A percentile compares a stretch with the other conserved stretches of the same genome.
Conservation (phyloP, 805 yeast species). For the Wickerhamiella brachini region DNA sequence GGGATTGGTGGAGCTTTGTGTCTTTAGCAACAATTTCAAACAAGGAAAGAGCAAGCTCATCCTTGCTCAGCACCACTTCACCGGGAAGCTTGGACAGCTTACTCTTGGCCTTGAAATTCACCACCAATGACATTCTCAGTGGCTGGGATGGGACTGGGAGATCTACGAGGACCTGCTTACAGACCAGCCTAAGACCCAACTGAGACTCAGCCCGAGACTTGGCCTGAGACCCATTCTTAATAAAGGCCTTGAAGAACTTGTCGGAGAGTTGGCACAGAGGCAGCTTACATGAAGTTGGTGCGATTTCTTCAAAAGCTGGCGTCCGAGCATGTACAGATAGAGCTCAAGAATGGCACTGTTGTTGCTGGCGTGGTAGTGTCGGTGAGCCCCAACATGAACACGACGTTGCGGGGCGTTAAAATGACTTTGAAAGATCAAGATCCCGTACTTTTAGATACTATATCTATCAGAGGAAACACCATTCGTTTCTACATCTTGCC, state of each 20-base stretch:
- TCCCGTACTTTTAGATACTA: constrained; percentile 57
- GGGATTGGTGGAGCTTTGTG: constrained; percentile 33
- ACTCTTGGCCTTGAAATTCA: constrained; percentile 1
- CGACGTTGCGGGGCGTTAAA: constrained; percentile 64
- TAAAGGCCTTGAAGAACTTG: too few relatives aligned
- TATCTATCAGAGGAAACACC: constrained; percentile 80
- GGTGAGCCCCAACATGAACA: constrained; percentile 85
- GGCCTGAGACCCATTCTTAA: not conserved
- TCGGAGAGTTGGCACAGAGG: too few relatives aligned
- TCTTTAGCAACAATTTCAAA: constrained; percentile 31
- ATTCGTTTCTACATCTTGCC: constrained; percentile 75
- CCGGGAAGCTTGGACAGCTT: constrained; percentile 1
- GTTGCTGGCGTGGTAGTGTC: constrained; percentile 73
- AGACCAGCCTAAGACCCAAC: too few relatives aligned
- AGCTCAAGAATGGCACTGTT: constrained; percentile 79
- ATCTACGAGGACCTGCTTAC: too few relatives aligned
- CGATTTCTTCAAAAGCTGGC: constrained; percentile 70
- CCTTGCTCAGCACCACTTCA: not conserved
- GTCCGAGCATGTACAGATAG: constrained; percentile 79
- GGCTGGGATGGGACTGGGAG: not conserved
- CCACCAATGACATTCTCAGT: not conserved
- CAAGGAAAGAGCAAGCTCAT: constrained; percentile 14
- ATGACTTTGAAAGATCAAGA: constrained; percentile 61
- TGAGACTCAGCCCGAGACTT: too few relatives aligned
- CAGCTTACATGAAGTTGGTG: constrained; percentile 18